Conservation (phyloP, 225 moss, liverwort and hornwort genomes). For the Bryum argenteum region DNA sequence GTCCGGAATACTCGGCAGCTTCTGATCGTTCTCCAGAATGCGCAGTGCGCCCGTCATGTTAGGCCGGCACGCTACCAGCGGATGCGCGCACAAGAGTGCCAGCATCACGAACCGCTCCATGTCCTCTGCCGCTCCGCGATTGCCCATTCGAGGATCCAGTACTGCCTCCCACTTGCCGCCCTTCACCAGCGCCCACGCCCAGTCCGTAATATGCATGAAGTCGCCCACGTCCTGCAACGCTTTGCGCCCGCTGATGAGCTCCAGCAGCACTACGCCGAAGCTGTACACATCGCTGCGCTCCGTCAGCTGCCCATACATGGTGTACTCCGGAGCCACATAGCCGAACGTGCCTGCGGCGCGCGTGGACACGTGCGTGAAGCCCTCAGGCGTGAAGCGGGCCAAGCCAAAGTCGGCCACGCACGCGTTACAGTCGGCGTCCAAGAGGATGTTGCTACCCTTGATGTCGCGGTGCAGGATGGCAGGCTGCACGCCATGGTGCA, state of each 20-base stretch:
- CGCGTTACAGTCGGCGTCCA: constrained; percentile 66
- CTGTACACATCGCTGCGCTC: constrained; percentile 89
- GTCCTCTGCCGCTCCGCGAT: constrained; percentile 47
- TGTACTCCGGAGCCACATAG: constrained; percentile 81
- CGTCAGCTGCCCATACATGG: constrained; percentile 78
- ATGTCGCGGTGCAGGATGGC: constrained; percentile 84
- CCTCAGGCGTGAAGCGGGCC: constrained; percentile 64
- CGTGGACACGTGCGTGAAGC: constrained; percentile 50
- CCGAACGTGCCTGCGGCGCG: constrained; percentile 73
- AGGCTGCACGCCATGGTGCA: constrained; percentile 68
- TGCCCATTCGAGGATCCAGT: constrained; percentile 56
- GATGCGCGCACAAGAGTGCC: constrained; percentile 77
- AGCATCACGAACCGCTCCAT: constrained; percentile 75
- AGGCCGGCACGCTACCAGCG: constrained; percentile 73
- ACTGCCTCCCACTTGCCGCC: constrained; percentile 49
- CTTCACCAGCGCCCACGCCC: constrained; percentile 82
- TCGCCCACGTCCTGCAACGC: constrained; percentile 42
- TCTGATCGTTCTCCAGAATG: constrained; percentile 62
- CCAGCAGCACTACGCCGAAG: constrained; percentile 84
- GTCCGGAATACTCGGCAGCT: constrained; percentile 62
- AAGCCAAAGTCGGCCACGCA: constrained; percentile 82
- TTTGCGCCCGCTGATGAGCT: constrained; percentile 77
- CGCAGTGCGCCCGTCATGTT: constrained; percentile 65
- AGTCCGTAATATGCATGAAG: constrained; percentile 63
- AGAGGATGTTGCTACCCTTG: constrained; percentile 74